phyloP scores from a whole-genome alignment of 202 grass and related monocot genomes.

The Zizania palustris region DNA sequence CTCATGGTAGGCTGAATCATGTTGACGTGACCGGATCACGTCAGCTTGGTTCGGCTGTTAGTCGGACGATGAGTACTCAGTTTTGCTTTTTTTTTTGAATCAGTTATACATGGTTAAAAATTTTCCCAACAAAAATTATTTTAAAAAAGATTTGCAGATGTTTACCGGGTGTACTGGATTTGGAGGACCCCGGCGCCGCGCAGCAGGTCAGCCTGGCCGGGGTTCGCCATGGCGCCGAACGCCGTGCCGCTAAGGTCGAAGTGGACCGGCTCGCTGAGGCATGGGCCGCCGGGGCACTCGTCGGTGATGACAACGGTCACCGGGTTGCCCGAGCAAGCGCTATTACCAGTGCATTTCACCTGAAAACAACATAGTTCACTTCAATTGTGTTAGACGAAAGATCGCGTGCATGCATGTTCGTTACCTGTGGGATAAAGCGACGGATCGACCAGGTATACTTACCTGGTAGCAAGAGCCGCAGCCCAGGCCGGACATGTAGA shows the following conservation, averaged over 20 bases:
- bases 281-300: slow-evolving; percentile 49
- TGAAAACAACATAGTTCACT: neutral
- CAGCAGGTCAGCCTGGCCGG: slow-evolving; percentile 59
- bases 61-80: too few species aligned
- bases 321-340: slow-evolving; percentile 57
- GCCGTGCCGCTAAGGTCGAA: slow-evolving; percentile 77
- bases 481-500: slow-evolving; percentile 56
- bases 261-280: slow-evolving; percentile 53
- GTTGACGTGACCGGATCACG: too few species aligned
- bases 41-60: too few species aligned
- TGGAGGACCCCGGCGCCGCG: slow-evolving; percentile 55
- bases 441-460: neutral
- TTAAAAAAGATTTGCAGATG: neutral
- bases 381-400: neutral
- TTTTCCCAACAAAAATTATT: too few species aligned
- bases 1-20: too few species aligned
- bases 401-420: neutral
- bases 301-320: slow-evolving; percentile 71
- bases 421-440: neutral
- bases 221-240: slow-evolving; percentile 62
- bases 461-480: slow-evolving; percentile 76
- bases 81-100: too few species aligned
- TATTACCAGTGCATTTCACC: slow-evolving; percentile 67
- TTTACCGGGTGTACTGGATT: slow-evolving; percentile 62
- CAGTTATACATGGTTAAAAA: too few species aligned